These are phyloP conservation scores for Multifurca ochricompacta DNA, from an alignment of 768 basidiomycete genomes.

Conservation along the genomic window DNA sequence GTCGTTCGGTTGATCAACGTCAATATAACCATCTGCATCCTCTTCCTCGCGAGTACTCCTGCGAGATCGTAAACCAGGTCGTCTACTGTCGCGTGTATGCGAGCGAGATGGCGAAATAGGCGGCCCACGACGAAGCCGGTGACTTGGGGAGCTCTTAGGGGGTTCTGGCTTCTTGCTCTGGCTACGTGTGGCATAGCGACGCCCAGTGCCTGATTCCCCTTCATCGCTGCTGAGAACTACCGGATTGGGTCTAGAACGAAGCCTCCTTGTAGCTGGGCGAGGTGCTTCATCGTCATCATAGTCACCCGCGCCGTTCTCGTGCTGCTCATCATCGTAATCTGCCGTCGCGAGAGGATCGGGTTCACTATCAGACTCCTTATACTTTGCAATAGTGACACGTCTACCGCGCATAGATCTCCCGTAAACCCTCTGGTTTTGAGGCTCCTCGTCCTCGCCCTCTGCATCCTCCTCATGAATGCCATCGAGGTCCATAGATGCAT, in stretches of 20 bases:
- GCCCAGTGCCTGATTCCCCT: constrained; percentile 26
- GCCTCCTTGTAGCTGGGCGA: constrained; percentile 16
- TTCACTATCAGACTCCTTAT: constrained; percentile 27
- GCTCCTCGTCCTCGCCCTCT: constrained; percentile 22
- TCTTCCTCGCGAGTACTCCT: constrained; percentile 14
- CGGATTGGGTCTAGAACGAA: constrained; percentile 18
- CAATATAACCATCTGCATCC: constrained; percentile 23
- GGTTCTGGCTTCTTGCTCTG: constrained; percentile 30
- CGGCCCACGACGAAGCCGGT: constrained; percentile 28
- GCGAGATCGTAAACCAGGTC: constrained; percentile 20
- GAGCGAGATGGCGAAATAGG: constrained; percentile 26
- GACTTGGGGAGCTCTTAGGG: constrained; percentile 22
- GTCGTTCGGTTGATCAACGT: constrained; percentile 10
- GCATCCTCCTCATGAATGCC: constrained; percentile 22
- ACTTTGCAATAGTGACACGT: constrained; percentile 24
- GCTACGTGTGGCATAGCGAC: constrained; percentile 35
- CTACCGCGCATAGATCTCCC: constrained; percentile 24
- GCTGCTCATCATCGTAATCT: constrained; percentile 8
- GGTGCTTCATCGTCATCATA: constrained; percentile 26
- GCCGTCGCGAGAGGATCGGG: constrained; percentile 10
- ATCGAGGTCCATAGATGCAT: constrained; percentile 28
- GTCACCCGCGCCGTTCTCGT: constrained; percentile 11
- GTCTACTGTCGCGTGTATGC: constrained; percentile 7
- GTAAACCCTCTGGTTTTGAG: constrained; percentile 14
- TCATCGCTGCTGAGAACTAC: constrained; percentile 41